A percentile compares a stretch with the other conserved stretches of the same genome.
phyloP scores from a whole-genome alignment of 768 basidiomycete species.

The Trichaptum fuscoviolaceum region DNA sequence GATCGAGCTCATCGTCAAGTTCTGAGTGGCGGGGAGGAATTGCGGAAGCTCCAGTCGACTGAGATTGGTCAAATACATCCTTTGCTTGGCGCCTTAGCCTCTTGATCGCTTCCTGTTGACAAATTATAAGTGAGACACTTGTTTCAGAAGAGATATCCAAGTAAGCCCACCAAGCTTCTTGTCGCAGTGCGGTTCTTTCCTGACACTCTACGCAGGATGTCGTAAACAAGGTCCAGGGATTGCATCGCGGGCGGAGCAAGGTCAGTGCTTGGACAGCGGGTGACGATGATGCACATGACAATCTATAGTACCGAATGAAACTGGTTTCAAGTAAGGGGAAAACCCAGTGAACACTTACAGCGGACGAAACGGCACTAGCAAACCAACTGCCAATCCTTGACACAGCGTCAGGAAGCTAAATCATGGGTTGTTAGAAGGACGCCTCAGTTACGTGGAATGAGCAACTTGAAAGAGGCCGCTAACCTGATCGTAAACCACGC shows the following conservation, averaged over 20 bases:
- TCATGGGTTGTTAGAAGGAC: neutral
- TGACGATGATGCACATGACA: constrained; percentile 52
- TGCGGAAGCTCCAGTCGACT: constrained; percentile 19
- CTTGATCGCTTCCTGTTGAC: constrained; percentile 34
- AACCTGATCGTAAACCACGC: constrained; percentile 10
- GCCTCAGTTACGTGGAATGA: neutral
- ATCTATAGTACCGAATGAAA: constrained; percentile 34
- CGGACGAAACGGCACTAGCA: constrained; percentile 63
- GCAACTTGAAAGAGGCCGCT: neutral
- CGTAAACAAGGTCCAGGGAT: constrained; percentile 40
- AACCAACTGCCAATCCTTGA: constrained; percentile 22
- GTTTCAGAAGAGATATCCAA: neutral
- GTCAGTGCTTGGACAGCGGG: constrained; percentile 42
- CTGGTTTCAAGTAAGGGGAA: neutral
- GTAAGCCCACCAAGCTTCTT: constrained; percentile 34
- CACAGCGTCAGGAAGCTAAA: neutral
- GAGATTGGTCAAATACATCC: constrained; percentile 29
- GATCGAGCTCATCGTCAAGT: constrained; percentile 41
- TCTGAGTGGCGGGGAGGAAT: constrained; percentile 22
- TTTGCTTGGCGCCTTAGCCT: constrained; percentile 40
- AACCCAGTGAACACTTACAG: constrained; percentile 35
- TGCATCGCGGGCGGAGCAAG: constrained; percentile 42
- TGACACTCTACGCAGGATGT: constrained; percentile 44
- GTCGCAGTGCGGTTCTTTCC: constrained; percentile 40
- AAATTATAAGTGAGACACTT: neutral